These are phyloP conservation scores for Oenanthe sinensis DNA, from an alignment of 129 eudicot genomes.

Conservation along the genomic window DNA sequence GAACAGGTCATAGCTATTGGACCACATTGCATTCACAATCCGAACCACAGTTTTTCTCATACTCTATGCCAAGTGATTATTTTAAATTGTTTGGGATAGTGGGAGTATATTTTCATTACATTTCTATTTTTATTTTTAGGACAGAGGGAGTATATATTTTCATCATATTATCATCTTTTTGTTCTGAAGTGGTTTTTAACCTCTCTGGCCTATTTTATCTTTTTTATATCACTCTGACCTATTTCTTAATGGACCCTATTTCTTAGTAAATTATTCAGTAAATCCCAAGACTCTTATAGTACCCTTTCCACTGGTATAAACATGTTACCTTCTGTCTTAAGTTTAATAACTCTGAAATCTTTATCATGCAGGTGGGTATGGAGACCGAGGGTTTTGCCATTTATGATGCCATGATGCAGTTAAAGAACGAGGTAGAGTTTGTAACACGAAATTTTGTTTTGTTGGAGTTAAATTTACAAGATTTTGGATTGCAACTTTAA, in stretches of 20 bases:
- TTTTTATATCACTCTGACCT: background rate
- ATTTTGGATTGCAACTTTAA: background rate
- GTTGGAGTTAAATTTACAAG: background rate
- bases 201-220: background rate
- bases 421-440: constrained; percentile 53
- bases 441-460: background rate
- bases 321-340: background rate
- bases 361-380: constrained; percentile 55
- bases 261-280: background rate
- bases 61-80: background rate
- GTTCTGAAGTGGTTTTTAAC: background rate
- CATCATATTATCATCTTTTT: background rate
- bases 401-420: constrained; percentile 81
- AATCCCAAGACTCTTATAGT: background rate
- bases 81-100: background rate
- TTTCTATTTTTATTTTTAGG: background rate
- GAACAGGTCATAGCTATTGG: background rate
- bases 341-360: background rate
- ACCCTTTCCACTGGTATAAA: background rate
- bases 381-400: constrained; percentile 86
- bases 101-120: background rate
- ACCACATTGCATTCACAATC: background rate
- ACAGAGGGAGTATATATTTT: background rate
- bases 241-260: background rate
- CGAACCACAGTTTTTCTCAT: background rate